A percentile compares a stretch with the other conserved stretches of the same genome.
Conservation (phyloP, 257 asterid genomes). For the Haberlea rhodopensis region DNA sequence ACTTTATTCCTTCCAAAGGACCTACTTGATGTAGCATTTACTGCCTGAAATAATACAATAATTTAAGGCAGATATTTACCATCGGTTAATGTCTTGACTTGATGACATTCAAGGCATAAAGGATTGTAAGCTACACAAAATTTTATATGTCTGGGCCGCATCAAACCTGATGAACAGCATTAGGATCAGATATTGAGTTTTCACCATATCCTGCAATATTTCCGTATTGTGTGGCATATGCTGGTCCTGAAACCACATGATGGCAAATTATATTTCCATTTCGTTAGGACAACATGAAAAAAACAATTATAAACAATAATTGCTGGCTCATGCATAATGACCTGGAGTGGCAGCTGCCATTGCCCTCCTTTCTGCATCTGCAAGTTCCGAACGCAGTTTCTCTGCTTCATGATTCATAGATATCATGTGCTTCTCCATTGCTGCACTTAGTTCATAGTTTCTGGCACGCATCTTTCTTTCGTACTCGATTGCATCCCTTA, state of each 20-base stretch:
- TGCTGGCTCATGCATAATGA: conserved; percentile 22
- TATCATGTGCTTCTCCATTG: conserved; percentile 67
- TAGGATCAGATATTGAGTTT: conserved; percentile 33
- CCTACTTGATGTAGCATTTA: conserved; percentile 12
- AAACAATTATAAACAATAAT: conserved; percentile 12
- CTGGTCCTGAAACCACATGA: conserved; percentile 41
- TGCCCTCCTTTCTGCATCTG: conserved; percentile 59
- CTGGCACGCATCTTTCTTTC: conserved; percentile 59
- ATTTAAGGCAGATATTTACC: background rate
- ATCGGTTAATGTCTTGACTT: background rate
- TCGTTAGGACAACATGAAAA: conserved; percentile 7
- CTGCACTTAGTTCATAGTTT: conserved; percentile 51
- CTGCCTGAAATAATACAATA: background rate
- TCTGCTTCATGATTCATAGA: conserved; percentile 62
- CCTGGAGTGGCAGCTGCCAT: conserved; percentile 44
- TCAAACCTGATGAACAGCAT: conserved; percentile 52
- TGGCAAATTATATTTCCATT: background rate
- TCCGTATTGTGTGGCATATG: conserved; percentile 35
- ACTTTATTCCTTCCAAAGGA: background rate
- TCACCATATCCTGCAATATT: conserved; percentile 46
- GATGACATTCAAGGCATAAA: conserved; percentile 8
- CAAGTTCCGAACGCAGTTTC: conserved; percentile 59
- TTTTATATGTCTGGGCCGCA: background rate
- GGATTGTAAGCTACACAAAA: conserved; percentile 1
- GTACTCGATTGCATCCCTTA: conserved; percentile 72